Base-by-base conservation (phyloP, 306 rosid genomes). In the Rosa persica region DNA sequence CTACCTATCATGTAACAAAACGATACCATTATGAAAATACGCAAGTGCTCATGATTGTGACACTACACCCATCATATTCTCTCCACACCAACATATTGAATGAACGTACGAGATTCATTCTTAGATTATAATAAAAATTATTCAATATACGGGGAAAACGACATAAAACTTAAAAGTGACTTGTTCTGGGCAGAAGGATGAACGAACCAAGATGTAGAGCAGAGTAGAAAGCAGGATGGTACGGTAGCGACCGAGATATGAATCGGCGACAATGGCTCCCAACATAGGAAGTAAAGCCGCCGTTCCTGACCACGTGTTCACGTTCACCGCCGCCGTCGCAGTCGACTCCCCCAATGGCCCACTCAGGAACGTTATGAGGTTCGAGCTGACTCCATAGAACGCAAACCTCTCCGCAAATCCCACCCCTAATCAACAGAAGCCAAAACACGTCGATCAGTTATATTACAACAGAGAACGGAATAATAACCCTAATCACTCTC, bases 341-440 rank as follows among this genome's bases (percentile, higher is more conserved):
- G 88, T 87, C 9, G 90, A 79, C 81, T 87, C 86, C 17, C 82
- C 84, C 25, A 87, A 82, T 47, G 70, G 79, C 30, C 81, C 85
- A 1, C 88, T 87, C 75, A 87, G 69, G 34, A 54, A 87, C 66
- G 66, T 81, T 46, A 87, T 84, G 9, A 87, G 72, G 76, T 87
- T 87, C 65, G 79, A 40, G 60, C 71, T 54, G 30, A 87, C 73
- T 13, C 88, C 90, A 19, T 68, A 76, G 74, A 79, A 87, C 2
- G 90, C 86, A 19, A 81, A 87, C 80, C 90, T 73, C 83, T 87
- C 90, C 25, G 88, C 90, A 43, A 87, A 62, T 74, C 85, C 90
- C 74, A 84, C 90, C 6, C 83, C 88, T 84, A 10, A 22, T 64
- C 22, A 10, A 52, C 5, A 30, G 5, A 42, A 49, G 19, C 7